These are phyloP conservation scores for Miamiensis avidus DNA, from an alignment of 169 alveolate genomes.

Conservation along the genomic window DNA sequence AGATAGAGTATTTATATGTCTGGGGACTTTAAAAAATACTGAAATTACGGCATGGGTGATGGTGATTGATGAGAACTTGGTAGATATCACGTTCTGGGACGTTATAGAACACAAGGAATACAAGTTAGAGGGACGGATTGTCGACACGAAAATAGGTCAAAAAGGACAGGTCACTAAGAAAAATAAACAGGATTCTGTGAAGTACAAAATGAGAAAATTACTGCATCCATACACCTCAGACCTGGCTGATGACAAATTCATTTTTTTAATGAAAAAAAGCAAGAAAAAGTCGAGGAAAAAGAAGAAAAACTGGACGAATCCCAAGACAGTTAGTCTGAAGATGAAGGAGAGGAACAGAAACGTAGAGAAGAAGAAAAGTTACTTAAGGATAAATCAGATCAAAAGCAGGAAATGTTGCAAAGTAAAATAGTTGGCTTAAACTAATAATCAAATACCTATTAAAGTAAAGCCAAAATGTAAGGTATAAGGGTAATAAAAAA, in stretches of 20 bases:
- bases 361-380: constrained; percentile 16
- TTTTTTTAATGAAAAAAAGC: constrained; percentile 7
- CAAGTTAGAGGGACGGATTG: constrained; percentile 51
- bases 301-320: constrained; percentile 19
- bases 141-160: constrained; percentile 12
- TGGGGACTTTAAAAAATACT: constrained; percentile 52
- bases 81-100: constrained; percentile 61
- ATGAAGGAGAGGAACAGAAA: constrained; percentile 7
- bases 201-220: constrained; percentile 20
- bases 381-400: neutral
- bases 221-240: neutral
- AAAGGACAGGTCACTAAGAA: constrained; percentile 21
- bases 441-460: no score
- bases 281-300: neutral
- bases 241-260: neutral
- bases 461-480: no score
- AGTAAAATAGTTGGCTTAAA: no score
- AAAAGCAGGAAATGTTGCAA: neutral
- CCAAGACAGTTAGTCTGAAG: constrained; percentile 9
- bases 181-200: constrained; percentile 8
- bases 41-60: constrained; percentile 65
- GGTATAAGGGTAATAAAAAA: no score
- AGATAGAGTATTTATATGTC: constrained; percentile 71
- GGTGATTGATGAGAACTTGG: constrained; percentile 49
- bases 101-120: constrained; percentile 40